A percentile compares a stretch with the other conserved stretches of the same genome.
Conservation (phyloP, 495 filamentous ascomycete genomes). For the Lepidopterella palustris region DNA sequence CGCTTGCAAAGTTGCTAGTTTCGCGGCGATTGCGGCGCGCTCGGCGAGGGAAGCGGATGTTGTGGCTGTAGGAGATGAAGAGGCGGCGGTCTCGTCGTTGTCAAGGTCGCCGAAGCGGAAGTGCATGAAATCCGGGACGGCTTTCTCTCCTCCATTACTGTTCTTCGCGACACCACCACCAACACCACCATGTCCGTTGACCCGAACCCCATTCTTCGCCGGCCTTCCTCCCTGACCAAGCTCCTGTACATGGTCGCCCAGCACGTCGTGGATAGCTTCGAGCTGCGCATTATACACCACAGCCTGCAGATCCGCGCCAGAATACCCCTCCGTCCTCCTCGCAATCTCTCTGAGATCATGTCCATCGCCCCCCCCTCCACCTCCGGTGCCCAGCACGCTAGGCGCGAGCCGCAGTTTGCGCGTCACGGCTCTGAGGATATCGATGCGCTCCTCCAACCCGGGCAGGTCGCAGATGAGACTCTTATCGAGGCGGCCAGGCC, state of each 20-base stretch:
- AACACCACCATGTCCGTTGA: constrained; percentile 21
- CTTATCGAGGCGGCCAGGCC: constrained; percentile 89
- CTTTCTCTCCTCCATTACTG: constrained; percentile 30
- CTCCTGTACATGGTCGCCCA: constrained; percentile 54
- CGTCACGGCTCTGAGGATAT: constrained; percentile 78
- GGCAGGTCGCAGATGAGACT: constrained; percentile 85
- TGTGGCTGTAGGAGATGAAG: no score
- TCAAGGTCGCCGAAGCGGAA: constrained; percentile 64
- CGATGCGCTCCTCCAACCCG: constrained; percentile 64
- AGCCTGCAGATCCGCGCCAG: constrained; percentile 90
- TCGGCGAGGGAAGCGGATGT: constrained; percentile 46
- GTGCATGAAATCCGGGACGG: constrained; percentile 60
- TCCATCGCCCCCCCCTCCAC: constrained; percentile 41
- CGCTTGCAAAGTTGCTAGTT: constrained; percentile 66
- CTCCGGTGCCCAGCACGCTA: constrained; percentile 46
- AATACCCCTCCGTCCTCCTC: constrained; percentile 77
- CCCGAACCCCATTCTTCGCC: constrained; percentile 9
- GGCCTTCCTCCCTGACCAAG: constrained; percentile 28
- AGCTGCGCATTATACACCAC: constrained; percentile 94
- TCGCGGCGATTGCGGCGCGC: constrained; percentile 63
- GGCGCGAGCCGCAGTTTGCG: constrained; percentile 65
- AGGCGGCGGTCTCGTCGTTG: no score
- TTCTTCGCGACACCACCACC: not conserved
- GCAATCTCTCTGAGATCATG: constrained; percentile 66
- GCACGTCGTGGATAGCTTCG: constrained; percentile 89